Percentiles rank a stretch among this genome's conserved stretches.
Conservation (phyloP, 331 rosid genomes). For the Phaseolus coccineus region DNA sequence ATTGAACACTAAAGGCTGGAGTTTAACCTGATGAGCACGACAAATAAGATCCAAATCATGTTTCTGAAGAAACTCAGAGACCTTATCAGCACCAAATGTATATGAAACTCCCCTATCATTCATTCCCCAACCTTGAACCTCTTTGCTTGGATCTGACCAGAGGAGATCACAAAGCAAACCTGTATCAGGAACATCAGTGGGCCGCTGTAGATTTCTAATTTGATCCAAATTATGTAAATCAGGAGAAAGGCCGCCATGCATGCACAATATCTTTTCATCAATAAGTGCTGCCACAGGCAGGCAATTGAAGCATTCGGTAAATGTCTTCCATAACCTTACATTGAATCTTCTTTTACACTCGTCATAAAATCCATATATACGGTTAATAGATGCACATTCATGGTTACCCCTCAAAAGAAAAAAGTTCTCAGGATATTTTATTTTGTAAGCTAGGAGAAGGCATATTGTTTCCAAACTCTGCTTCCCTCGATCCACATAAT, state of each 20-base stretch:
- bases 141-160: constrained; percentile 92
- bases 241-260: constrained; percentile 96
- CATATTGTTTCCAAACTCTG: constrained; percentile 92
- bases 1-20: constrained; percentile 39
- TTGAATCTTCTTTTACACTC: constrained; percentile 93
- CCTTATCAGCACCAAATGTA: constrained; percentile 86
- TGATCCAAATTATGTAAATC: constrained; percentile 76
- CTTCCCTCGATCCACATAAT: constrained; percentile 93
- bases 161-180: constrained; percentile 94
- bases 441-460: constrained; percentile 82
- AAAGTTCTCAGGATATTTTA: constrained; percentile 86
- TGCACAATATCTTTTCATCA: constrained; percentile 90
- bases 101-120: constrained; percentile 90
- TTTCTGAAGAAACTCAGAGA: constrained; percentile 77
- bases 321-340: constrained; percentile 82
- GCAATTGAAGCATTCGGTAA: constrained; percentile 85
- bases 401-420: constrained; percentile 90
- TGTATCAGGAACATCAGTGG: constrained; percentile 83
- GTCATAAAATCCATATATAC: constrained; percentile 91
- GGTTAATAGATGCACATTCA: constrained; percentile 89
- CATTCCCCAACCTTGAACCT: constrained; percentile 80
- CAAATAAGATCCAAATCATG: constrained; percentile 91
- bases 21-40: constrained; percentile 90
- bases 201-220: constrained; percentile 72
- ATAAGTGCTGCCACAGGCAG: constrained; percentile 89